phyloP scores from a whole-genome alignment of 2,329 filamentous ascomycete species.

The Cladosporium sp. region DNA sequence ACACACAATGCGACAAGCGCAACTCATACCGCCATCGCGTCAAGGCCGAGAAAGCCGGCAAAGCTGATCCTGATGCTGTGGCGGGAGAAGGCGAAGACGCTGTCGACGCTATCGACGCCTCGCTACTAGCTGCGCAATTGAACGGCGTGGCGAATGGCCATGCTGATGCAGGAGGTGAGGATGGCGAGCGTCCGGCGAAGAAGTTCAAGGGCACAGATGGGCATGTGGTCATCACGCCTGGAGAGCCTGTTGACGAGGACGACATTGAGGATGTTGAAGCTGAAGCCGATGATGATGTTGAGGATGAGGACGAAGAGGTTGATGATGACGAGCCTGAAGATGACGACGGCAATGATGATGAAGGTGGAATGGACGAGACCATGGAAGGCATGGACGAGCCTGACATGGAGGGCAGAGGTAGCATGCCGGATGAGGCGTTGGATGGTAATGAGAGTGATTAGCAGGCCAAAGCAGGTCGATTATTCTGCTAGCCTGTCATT shows the following conservation, averaged over 20 bases:
- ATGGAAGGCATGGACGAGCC: conserved; percentile 58
- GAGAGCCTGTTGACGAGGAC: conserved; percentile 41
- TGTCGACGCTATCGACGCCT: conserved; percentile 25
- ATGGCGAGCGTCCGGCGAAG: conserved; percentile 46
- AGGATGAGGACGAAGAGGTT: conserved; percentile 44
- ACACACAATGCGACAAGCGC: conserved; percentile 69
- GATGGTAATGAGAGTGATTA: conserved; percentile 19
- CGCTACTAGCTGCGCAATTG: conserved; percentile 14
- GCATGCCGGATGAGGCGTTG: conserved; percentile 36
- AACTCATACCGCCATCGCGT: conserved; percentile 68
- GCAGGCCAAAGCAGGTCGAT: neutral
- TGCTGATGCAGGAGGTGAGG: conserved; percentile 34
- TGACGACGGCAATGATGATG: conserved; percentile 15
- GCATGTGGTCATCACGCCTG: conserved; percentile 24
- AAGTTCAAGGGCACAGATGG: conserved; percentile 45
- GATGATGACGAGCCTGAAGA: conserved; percentile 51
- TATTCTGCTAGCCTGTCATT: neutral
- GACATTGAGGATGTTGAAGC: conserved; percentile 50
- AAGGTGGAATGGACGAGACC: conserved; percentile 36
- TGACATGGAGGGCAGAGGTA: conserved; percentile 57
- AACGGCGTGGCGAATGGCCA: conserved; percentile 18
- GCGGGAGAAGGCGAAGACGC: conserved; percentile 28
- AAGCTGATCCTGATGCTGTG: conserved; percentile 9
- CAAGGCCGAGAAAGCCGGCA: conserved; percentile 56
- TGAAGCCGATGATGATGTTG: conserved; percentile 42